phyloP scores from a whole-genome alignment of 2,329 filamentous ascomycete genomes.

The Talaromyces pinophilus region DNA sequence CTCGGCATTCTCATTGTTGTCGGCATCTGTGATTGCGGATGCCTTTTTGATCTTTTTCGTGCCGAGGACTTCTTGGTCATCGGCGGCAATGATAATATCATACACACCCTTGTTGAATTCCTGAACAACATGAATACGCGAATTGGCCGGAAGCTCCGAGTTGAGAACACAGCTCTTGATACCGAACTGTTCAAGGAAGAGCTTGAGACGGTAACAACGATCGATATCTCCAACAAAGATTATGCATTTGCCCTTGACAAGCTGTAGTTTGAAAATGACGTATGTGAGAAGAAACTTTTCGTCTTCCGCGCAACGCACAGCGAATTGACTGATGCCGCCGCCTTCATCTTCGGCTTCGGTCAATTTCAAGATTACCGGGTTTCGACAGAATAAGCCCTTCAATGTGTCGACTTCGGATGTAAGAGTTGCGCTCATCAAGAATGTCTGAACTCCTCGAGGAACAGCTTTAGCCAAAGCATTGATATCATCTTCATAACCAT shows the following conservation, averaged over 20 bases:
- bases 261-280: slow-evolving; percentile 90
- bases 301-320: slow-evolving; percentile 89
- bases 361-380: slow-evolving; percentile 76
- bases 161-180: slow-evolving; percentile 93
- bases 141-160: slow-evolving; percentile 90
- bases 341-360: slow-evolving; percentile 78
- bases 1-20: slow-evolving; percentile 28
- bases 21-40: slow-evolving; percentile 12
- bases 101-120: slow-evolving; percentile 97
- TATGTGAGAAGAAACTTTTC: slow-evolving; percentile 94
- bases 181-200: slow-evolving; percentile 96
- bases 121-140: slow-evolving; percentile 88
- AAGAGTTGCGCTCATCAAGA: slow-evolving; percentile 91
- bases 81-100: slow-evolving; percentile 95
- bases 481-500: slow-evolving; percentile 90
- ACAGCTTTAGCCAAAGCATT: slow-evolving; percentile 74
- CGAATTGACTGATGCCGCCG: slow-evolving; percentile 79
- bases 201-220: slow-evolving; percentile 84
- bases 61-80: slow-evolving; percentile 83
- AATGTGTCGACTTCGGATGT: slow-evolving; percentile 83
- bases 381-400: slow-evolving; percentile 80
- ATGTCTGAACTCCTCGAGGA: slow-evolving; percentile 82
- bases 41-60: slow-evolving; percentile 42
- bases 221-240: slow-evolving; percentile 86
- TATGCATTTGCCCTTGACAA: slow-evolving; percentile 90